phyloP scores from a whole-genome alignment of 176 grass and related monocot genomes.

The Oryza officinalis region DNA sequence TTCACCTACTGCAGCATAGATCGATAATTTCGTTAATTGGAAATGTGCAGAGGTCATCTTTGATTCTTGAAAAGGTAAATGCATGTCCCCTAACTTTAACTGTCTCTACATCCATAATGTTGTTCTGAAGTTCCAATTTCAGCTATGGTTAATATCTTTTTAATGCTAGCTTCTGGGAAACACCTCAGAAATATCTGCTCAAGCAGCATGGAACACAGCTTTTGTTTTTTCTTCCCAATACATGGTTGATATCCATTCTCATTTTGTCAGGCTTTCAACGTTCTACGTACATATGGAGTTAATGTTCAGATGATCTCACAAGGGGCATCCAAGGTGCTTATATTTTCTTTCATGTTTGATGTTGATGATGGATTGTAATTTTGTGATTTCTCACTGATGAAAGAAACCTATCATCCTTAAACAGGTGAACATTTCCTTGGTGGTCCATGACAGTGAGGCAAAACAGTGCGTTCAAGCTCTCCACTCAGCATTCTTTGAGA shows the following conservation, averaged over 20 bases:
- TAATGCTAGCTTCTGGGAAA: not conserved
- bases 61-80: slow-evolving; percentile 66
- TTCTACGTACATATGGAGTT: slow-evolving; percentile 51
- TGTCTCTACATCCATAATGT: not conserved
- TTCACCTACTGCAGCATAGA: slow-evolving; percentile 63
- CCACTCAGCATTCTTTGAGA: slow-evolving; percentile 63
- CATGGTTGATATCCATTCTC: not conserved
- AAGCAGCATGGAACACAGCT: too few relatives aligned
- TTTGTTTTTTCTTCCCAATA: not conserved
- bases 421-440: slow-evolving; percentile 70
- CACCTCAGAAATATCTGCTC: too few relatives aligned
- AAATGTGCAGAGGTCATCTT: slow-evolving; percentile 61
- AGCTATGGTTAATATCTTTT: not conserved
- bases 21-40: slow-evolving; percentile 69
- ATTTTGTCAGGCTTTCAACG: slow-evolving; percentile 50
- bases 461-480: slow-evolving; percentile 58
- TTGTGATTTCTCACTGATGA: not conserved
- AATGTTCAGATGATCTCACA: slow-evolving; percentile 80
- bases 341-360: not conserved
- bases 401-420: not conserved
- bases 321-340: slow-evolving; percentile 65
- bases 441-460: slow-evolving; percentile 62
- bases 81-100: not conserved
- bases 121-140: not conserved
- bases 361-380: not conserved